These are phyloP conservation scores for Pelargonium cotyledonis DNA, from an alignment of 441 rosid genomes.

Conservation along the genomic window DNA sequence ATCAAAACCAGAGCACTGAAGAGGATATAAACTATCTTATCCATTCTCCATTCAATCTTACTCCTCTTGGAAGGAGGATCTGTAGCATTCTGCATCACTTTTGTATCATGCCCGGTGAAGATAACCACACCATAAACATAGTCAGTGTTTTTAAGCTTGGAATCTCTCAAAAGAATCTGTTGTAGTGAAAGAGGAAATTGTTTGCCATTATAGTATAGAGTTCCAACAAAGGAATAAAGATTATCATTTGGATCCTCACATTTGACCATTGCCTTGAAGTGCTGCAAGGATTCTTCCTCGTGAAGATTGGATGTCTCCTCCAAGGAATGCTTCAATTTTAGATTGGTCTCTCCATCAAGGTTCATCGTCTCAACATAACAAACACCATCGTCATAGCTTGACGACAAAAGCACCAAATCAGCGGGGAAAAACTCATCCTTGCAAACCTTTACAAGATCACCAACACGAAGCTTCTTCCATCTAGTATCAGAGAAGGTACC, in stretches of 20 bases:
- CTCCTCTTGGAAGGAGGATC: conserved; percentile 95
- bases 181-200: conserved; percentile 77
- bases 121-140: conserved; percentile 73
- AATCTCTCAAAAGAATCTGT: conserved; percentile 87
- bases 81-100: conserved; percentile 88
- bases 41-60: conserved; percentile 79
- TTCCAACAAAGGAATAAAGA: conserved; percentile 78
- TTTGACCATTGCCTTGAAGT: conserved; percentile 59
- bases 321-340: conserved; percentile 75
- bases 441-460: conserved; percentile 74
- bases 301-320: conserved; percentile 51
- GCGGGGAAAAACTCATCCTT: conserved; percentile 92
- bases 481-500: conserved; percentile 44
- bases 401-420: conserved; percentile 79
- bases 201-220: conserved; percentile 49
- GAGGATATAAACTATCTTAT: conserved; percentile 66
- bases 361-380: conserved; percentile 97
- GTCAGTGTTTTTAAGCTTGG: conserved; percentile 89
- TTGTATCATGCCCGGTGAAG: conserved; percentile 88
- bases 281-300: conserved; percentile 47
- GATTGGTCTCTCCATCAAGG: conserved; percentile 92
- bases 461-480: conserved; percentile 83
- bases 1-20: conserved; percentile 58
- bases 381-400: conserved; percentile 75
- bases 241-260: conserved; percentile 97